Evolutionary conservation across 2,329 filamentous ascomycete species (phyloP).

Genomic region (Myriosclerotinia curreyana): DNA sequence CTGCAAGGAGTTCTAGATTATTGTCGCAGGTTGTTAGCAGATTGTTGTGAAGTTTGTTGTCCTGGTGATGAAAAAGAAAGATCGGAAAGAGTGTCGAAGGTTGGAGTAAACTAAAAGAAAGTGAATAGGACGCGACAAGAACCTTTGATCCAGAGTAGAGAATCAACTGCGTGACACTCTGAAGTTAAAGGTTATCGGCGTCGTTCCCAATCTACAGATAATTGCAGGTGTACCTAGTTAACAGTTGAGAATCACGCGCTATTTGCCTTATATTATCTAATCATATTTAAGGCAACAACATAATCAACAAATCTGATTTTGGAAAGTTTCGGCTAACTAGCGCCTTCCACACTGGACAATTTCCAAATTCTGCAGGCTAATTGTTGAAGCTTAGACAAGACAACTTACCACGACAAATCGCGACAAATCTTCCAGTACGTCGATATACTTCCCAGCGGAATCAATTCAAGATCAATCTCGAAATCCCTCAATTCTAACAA

Average conservation of each 20-base stretch:
- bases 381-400: constrained; percentile 25
- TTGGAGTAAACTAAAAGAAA: constrained; percentile 6
- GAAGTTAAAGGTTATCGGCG: constrained; percentile 15
- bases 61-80: constrained; percentile 2
- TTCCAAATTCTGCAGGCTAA: constrained; percentile 24
- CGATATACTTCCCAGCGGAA: constrained; percentile 7
- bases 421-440: constrained; percentile 35
- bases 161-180: neutral
- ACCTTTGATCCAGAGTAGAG: constrained; percentile 4
- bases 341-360: constrained; percentile 24
- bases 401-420: constrained; percentile 31
- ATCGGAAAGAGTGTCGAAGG: constrained; percentile 13
- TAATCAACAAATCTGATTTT: neutral
- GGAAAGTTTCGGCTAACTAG: constrained; percentile 22
- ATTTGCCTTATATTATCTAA: constrained; percentile 1
- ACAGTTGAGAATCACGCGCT: neutral
- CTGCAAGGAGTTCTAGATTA: constrained; percentile 16
- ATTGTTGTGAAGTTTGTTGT: constrained; percentile 9
- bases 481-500: constrained; percentile 17
- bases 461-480: constrained; percentile 18
- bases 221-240: constrained; percentile 1
- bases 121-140: neutral
- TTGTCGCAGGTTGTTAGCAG: constrained; percentile 5
- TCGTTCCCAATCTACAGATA: constrained; percentile 8
- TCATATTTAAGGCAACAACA: neutral